Base-by-base conservation (phyloP, 192 early-diverging fungal species). In the Backusella psychrophila region DNA sequence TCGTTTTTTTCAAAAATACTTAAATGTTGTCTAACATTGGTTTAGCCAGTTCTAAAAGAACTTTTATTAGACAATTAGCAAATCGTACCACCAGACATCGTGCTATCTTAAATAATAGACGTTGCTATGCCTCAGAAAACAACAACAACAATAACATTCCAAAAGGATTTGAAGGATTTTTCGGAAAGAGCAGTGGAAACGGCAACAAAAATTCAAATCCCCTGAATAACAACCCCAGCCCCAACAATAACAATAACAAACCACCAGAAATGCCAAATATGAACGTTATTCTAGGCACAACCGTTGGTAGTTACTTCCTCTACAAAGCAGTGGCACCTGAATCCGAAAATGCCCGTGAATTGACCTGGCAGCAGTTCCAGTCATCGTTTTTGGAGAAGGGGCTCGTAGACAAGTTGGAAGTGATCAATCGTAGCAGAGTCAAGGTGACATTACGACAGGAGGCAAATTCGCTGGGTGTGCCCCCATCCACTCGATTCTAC, bases 281-380 rank as follows among this genome's bases (percentile, higher is more conserved):
- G 67, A 87, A 86, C 77, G 78, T 85, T 1, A 69, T 86, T 59
- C 52, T 88, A 29, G 83, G 84, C 4, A 38, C 83, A 11, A 71
- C 82, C 12, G 83, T 89, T 69, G 85, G 82, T 5, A 78, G 84
- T 39, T 90, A 84, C 38, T 75, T 90, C 36, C 65, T 89, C 35
- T 87, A 83, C 76, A 83, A 84, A 34, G 41, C 87, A 31, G 79
- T 78, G 31, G 76, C 82, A 12, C 83, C 83, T 36, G 56, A 63
- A 63, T 75, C 71, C 11, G 87, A 88, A 4, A 84, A 82, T 74
- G 74, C 81, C 15, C 81, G 86, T 3, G 90, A 96, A 77, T 94
- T 98, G 66, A 96, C 95, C 15, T 98, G 90, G 91, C 94, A 96
- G 78, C 95, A 97, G 73, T 98, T 99, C 83, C 89, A 94, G 9